Evolutionary conservation across 345 rosid genomes (phyloP), one percentile per base, ranked within the genome.

Genomic region (Moricandia moricandioides): DNA sequence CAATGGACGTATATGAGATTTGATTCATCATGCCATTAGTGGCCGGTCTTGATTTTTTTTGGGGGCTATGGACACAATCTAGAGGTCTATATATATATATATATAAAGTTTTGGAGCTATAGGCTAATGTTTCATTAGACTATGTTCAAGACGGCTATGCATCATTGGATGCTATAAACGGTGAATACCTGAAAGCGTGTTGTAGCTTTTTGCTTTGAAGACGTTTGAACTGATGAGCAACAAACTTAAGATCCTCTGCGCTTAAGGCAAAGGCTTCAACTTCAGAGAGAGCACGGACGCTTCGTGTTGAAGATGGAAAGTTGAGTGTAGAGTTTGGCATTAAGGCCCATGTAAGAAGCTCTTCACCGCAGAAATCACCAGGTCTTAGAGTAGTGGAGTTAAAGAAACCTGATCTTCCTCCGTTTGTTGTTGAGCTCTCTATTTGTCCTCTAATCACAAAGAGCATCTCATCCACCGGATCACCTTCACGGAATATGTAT

Each of bases 341-440:
- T 67, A 95, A 74, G 16, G 99, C 93, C 99, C 99, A 95, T 30
- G 97, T 90, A 13, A 95, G 89, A 71, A 90, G 82, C 62, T 95
- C 97, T 81, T 95, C 99, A 0, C 97, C 99, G 0, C 93, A 90
- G 85, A 95, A 95, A 78, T 95, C 97, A 0, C 97, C 96, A 0
- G 97, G 94, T 58, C 92, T 83, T 17, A 92, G 89, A 14, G 85
- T 89, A 69, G 93, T 95, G 56, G 96, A 84, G 82, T 95, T 92
- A 81, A 88, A 95, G 86, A 92, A 92, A 29, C 96, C 96, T 6
- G 94, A 78, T 62, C 97, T 82, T 68, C 99, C 99, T 70, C 97
- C 99, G 30, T 92, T 85, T 2, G 97, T 92, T 2, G 97, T 92
- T 6, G 98, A 92, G 86, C 99, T 95, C 68, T 92, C 96, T 14